Percentiles rank a stretch among this genome's conserved stretches.
These are phyloP conservation scores for Flueggea neowawraea DNA, from an alignment of 441 rosid species.

Conservation along the genomic window DNA sequence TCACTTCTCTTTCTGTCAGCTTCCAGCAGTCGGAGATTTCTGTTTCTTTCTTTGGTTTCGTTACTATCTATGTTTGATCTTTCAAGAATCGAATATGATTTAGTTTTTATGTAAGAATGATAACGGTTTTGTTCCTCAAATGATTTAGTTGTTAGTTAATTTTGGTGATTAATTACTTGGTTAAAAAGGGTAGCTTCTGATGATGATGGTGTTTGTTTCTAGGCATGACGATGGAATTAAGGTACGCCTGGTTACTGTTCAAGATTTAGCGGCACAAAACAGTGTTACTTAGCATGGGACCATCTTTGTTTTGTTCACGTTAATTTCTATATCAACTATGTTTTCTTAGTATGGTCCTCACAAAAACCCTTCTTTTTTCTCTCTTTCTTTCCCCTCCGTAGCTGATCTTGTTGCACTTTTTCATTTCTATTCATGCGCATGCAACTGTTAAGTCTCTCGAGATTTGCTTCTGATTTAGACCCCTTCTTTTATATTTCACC, in stretches of 20 bases:
- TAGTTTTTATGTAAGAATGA: not conserved
- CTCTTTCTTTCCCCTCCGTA: not conserved
- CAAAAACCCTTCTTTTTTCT: not conserved
- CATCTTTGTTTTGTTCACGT: constrained; percentile 12
- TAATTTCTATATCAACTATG: not conserved
- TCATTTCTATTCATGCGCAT: constrained; percentile 19
- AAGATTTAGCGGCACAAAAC: constrained; percentile 22
- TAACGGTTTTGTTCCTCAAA: not conserved
- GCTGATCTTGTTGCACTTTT: constrained; percentile 1
- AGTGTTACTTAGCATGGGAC: constrained; percentile 18
- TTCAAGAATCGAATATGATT: constrained; percentile 11
- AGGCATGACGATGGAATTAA: not conserved
- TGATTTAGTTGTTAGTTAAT: not conserved
- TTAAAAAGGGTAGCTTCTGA: constrained; percentile 19
- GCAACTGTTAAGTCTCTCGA: constrained; percentile 14
- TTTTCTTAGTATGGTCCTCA: constrained; percentile 19
- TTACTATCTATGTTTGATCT: not conserved
- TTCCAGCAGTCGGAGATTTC: constrained; percentile 17
- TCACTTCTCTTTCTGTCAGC: constrained; percentile 85
- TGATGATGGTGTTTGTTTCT: constrained; percentile 15
- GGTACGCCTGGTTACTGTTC: constrained; percentile 27
- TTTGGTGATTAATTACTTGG: not conserved
- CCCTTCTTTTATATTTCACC: constrained; percentile 11
- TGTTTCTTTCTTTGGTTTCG: not conserved
- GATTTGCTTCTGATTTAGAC: constrained; percentile 3